These are phyloP conservation scores for Acorus calamus DNA, from an alignment of 106 monocot species.

Conservation along the genomic window DNA sequence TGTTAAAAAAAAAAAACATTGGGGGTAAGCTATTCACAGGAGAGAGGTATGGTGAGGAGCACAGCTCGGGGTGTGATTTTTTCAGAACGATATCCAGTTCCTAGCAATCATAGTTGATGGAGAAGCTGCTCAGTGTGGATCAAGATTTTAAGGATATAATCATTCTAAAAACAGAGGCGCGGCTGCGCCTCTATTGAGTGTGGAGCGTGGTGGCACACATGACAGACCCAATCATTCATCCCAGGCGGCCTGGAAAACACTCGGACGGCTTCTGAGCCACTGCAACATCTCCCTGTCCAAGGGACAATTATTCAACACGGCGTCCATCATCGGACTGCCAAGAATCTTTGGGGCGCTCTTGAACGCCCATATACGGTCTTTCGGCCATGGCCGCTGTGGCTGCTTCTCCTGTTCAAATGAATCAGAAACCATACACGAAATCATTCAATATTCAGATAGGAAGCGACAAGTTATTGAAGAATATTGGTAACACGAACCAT, in stretches of 20 bases:
- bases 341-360: slow-evolving; percentile 39
- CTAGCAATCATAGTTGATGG: too few species aligned
- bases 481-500: slow-evolving; percentile 47
- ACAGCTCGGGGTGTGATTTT: too few species aligned
- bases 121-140: too few species aligned
- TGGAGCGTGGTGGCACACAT: too few species aligned
- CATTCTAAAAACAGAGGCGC: too few species aligned
- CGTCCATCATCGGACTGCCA: slow-evolving; percentile 92
- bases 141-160: too few species aligned
- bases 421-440: neutral
- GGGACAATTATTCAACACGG: slow-evolving; percentile 48
- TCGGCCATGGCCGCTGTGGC: slow-evolving; percentile 88
- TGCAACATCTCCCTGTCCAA: slow-evolving; percentile 77
- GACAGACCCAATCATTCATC: slow-evolving; percentile 14
- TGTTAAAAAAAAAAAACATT: too few species aligned
- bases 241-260: slow-evolving; percentile 48
- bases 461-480: neutral
- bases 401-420: slow-evolving; percentile 56
- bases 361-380: slow-evolving; percentile 86
- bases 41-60: too few species aligned
- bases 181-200: too few species aligned
- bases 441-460: neutral
- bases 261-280: slow-evolving; percentile 56
- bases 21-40: too few species aligned
- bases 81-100: too few species aligned